Percentiles rank a stretch among this genome's conserved stretches.
Evolutionary conservation across 2,329 filamentous ascomycete genomes (phyloP).

Genomic region (Dothistroma pini): DNA sequence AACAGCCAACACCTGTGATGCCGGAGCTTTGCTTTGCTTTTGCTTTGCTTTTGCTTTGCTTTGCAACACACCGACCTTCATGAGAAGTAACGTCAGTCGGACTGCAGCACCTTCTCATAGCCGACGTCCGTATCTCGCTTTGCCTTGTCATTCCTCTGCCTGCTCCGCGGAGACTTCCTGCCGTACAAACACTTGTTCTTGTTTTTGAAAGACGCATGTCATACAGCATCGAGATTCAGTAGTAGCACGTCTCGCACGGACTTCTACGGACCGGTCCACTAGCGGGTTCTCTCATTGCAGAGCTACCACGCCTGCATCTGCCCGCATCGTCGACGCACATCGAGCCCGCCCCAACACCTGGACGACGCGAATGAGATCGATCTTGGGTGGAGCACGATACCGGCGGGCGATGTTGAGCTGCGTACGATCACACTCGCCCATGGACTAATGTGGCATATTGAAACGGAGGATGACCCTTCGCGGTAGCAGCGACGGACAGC

Average conservation of each 20-base stretch:
- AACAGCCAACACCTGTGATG: background rate
- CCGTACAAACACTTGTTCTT: too few species aligned
- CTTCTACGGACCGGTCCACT: background rate
- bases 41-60: background rate
- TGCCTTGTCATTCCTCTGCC: background rate
- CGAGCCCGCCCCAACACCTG: background rate
- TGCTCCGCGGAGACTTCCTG: too few species aligned
- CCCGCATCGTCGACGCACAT: background rate
- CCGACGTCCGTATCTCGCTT: background rate
- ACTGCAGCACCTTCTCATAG: background rate
- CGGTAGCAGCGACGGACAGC: conserved; percentile 44
- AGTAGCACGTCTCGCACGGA: background rate
- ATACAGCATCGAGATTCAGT: too few species aligned
- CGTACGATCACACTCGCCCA: background rate
- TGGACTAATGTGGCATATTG: conserved; percentile 1
- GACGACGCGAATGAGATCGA: background rate
- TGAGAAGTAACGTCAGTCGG: background rate
- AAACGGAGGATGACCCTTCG: conserved; percentile 23
- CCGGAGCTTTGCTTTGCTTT: background rate
- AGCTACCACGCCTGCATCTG: background rate
- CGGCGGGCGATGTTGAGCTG: background rate
- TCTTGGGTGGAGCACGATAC: background rate
- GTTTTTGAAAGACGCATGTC: too few species aligned
- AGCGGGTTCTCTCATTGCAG: background rate
- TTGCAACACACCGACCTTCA: background rate